These are phyloP conservation scores for Paratinospora sagittata DNA, from an alignment of 164 flowering plant species.

Conservation along the genomic window DNA sequence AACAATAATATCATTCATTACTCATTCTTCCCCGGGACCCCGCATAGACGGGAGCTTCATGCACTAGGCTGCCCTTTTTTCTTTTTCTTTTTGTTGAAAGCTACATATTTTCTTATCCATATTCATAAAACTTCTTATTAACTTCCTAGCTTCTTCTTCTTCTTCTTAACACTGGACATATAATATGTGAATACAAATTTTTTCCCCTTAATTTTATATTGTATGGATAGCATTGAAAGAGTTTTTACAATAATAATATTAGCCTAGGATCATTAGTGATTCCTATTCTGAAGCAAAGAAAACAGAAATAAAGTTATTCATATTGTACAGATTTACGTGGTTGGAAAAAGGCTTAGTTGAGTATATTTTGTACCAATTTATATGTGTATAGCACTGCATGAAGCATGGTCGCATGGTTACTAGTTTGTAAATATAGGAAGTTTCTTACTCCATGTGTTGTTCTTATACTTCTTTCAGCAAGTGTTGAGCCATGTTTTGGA, in stretches of 20 bases:
- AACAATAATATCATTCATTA: no score
- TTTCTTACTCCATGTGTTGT: neutral
- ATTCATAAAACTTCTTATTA: no score
- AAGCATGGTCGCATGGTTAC: neutral
- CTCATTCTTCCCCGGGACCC: no score
- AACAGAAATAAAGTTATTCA: no score
- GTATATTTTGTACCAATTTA: neutral
- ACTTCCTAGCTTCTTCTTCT: neutral
- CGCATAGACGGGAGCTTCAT: no score
- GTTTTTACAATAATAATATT: neutral
- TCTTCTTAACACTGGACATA: no score
- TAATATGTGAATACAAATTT: no score
- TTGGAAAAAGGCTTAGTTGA: neutral
- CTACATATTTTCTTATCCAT: neutral
- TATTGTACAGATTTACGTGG: no score
- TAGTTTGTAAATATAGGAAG: neutral
- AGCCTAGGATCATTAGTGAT: neutral
- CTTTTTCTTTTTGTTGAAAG: neutral
- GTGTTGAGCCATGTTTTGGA: slow-evolving; percentile 58
- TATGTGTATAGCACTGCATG: neutral
- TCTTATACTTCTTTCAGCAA: slow-evolving; percentile 33
- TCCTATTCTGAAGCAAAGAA: neutral
- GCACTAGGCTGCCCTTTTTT: neutral
- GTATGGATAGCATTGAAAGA: neutral
- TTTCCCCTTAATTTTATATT: no score